Percentiles rank a stretch among this genome's conserved stretches.
phyloP scores from a whole-genome alignment of 2,329 filamentous ascomycete species.

The Magnaporthales sp. region DNA sequence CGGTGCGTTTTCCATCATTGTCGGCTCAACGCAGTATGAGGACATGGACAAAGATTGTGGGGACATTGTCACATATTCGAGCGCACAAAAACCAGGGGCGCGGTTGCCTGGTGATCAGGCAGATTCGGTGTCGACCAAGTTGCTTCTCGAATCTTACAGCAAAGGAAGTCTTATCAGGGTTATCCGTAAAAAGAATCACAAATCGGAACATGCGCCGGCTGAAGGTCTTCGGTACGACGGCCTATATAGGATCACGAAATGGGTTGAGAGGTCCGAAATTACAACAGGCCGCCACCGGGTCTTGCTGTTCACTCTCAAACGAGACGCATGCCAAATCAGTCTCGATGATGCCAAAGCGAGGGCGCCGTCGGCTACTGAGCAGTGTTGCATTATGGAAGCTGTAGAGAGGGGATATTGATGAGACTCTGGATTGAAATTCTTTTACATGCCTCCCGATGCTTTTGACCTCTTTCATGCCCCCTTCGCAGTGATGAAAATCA shows the following conservation, averaged over 20 bases:
- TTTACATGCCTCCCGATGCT: neutral
- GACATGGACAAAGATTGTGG: slow-evolving; percentile 17
- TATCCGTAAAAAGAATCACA: slow-evolving; percentile 16
- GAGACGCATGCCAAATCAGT: slow-evolving; percentile 11
- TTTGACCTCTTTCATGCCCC: neutral
- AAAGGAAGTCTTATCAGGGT: slow-evolving; percentile 17
- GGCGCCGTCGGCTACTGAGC: neutral
- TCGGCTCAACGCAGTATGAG: slow-evolving; percentile 21
- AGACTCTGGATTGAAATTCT: neutral
- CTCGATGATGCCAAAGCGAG: slow-evolving; percentile 8
- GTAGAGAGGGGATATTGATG: neutral
- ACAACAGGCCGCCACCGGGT: slow-evolving; percentile 12
- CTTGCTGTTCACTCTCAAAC: slow-evolving; percentile 14
- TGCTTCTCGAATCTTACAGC: slow-evolving; percentile 13
- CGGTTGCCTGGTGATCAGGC: neutral
- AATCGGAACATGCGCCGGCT: slow-evolving; percentile 9
- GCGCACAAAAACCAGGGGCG: slow-evolving; percentile 15
- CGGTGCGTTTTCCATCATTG: slow-evolving; percentile 47
- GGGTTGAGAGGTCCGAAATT: slow-evolving; percentile 8
- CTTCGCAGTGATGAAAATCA: too few species aligned
- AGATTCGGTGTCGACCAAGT: slow-evolving; percentile 9
- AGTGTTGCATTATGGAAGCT: neutral
- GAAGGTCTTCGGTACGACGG: slow-evolving; percentile 27
- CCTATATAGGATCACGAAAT: slow-evolving; percentile 18
- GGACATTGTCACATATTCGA: slow-evolving; percentile 17